These are phyloP conservation scores for Botrytis medusae DNA, from an alignment of 2,329 filamentous ascomycete species.

Conservation along the genomic window DNA sequence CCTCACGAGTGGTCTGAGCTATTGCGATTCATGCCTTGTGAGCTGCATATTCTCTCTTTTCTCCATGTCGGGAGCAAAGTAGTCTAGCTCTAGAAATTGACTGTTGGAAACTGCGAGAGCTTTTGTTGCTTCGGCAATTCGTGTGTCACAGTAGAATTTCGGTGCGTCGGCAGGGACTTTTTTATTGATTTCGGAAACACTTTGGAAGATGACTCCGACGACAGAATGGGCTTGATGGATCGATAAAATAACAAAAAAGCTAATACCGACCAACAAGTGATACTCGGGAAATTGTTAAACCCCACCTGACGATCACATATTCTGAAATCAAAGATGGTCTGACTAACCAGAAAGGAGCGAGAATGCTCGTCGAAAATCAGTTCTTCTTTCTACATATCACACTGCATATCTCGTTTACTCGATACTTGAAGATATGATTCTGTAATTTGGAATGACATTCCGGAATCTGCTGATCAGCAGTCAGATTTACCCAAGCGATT, in stretches of 20 bases:
- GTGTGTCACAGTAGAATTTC: neutral
- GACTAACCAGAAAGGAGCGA: neutral
- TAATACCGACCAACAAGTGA: neutral
- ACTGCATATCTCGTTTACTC: neutral
- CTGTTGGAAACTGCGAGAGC: neutral
- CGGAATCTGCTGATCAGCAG: conserved; percentile 13
- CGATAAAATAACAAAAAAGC: neutral
- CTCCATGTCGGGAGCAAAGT: neutral
- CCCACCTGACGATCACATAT: neutral
- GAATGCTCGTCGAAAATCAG: neutral
- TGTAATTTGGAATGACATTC: neutral
- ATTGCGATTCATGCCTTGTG: neutral
- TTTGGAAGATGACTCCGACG: neutral
- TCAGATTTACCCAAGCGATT: conserved; percentile 17
- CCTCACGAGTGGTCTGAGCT: neutral
- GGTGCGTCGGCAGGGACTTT: neutral
- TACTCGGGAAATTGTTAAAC: neutral
- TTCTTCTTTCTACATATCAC: neutral
- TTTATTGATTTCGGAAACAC: neutral
- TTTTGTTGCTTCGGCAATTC: neutral
- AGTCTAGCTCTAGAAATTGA: neutral
- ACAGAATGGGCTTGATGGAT: neutral
- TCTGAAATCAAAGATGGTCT: neutral
- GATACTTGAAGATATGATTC: neutral
- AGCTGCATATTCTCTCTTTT: neutral